Base-by-base conservation (phyloP, 1,284 basidiomycete species). In the Gomphus sp. region DNA sequence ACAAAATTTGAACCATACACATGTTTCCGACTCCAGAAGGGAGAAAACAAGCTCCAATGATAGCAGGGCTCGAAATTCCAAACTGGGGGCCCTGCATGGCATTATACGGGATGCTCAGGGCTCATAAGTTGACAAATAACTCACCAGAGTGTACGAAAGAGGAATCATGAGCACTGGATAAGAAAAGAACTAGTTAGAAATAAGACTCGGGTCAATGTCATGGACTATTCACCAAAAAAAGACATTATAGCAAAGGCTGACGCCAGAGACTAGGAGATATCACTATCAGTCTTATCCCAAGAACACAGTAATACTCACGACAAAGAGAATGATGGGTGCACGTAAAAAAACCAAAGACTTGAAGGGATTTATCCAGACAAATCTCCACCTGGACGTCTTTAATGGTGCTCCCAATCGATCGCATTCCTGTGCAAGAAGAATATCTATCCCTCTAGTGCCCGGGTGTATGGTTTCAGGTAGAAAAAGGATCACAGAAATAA, bases 401-500 rank as follows among this genome's bases (percentile, higher is more conserved):
- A 67, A 63, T 33, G 63, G 63, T 45, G 63, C 62, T 36, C 63
- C 62, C 16, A 25, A 16, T n/a, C 14, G 39, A 9, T 60, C 55
- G 36, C 6, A 14, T 66, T 66, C 9, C 65, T 51, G 57, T 67
- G 16, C 28, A 8, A 16, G 16, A 33, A 39, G 33, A 18, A 14
- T 74, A 41, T 81, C 80, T n/a, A 80, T 71, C 0, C 80, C 76
- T 16, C 72, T 69, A 9, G 76, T 61, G 56, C 73, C 66, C 52
- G 81, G 72, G 64, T 86, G 84, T n/a, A 76, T 78, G 1, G 89
- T 91, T 67, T 93, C 90, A 0, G 90, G 89, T 14, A 90, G 75
- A 58, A 80, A 76, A 22, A 80, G 56, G 7, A 73, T 67, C 37
- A 84, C 74, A 10, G 79, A 65, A 0, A 78, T 31, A 36, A 82